Base-by-base conservation (phyloP, 2,329 filamentous ascomycete species). In the Fusarium newnesense region DNA sequence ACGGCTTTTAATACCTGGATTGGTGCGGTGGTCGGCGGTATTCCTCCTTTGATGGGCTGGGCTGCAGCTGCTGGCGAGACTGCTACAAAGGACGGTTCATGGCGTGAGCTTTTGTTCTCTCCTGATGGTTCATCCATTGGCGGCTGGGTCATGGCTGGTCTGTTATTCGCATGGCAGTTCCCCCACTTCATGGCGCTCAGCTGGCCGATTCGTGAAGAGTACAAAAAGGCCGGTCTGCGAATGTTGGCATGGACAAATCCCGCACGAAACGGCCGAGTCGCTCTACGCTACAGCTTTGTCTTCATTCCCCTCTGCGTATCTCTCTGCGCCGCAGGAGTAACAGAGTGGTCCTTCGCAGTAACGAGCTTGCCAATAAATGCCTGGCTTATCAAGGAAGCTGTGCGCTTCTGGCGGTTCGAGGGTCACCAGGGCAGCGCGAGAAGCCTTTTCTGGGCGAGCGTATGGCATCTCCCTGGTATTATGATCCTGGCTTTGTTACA, bases 41-140 rank as follows among this genome's bases (percentile, higher is more conserved):
- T 99, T 64, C 96, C 96, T 2, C 96, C 96, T 2, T 84, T 99
- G 37, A 99, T 99, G 96, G 96, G 96, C 73, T 99, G 96, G 96
- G 94, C 95, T 21, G 96, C 96, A 0, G 96, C 96, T 1, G 95
- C 95, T 0, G 95, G 95, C 58, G 94, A 98, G 81, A 92, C 92
- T 49, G 95, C 95, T 13, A 93, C 91, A 6, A 89, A 88, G 28
- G 90, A 92, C 73, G 92, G 93, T 36, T 92, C 90, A 16, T 96
- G 93, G 91, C 87, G 88, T 54, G 94, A 96, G 79, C 87, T 97
- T 43, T 85, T 97, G 1, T 89, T 97, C 64, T 92, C 87, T 2
- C 77, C 79, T 18, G 88, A 90, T 74, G 93, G 78, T 80, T 91
- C 80, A 78, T 90, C 81, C 32, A 84, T 91, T 16, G 96, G 96